These are phyloP conservation scores for Candida mattraensis DNA, from an alignment of 805 yeast species.

Conservation along the genomic window DNA sequence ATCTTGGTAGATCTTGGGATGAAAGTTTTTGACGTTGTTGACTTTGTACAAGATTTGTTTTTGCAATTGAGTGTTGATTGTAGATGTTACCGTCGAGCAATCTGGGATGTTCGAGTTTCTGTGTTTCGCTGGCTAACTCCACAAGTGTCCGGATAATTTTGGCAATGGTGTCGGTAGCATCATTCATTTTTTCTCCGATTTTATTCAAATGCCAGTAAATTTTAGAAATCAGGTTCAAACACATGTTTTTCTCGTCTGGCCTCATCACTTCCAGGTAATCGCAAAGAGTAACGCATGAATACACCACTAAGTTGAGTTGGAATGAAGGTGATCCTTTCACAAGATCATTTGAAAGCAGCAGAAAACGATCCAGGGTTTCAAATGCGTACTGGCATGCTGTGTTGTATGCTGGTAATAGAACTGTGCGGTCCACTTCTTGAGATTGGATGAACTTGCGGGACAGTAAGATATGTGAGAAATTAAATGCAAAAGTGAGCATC, in stretches of 20 bases:
- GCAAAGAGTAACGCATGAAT: slow-evolving; percentile 53
- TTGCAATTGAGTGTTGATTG: too few species aligned
- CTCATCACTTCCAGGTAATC: slow-evolving; percentile 44
- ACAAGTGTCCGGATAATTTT: slow-evolving; percentile 51
- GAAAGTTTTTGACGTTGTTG: slow-evolving; percentile 2
- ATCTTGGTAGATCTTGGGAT: slow-evolving; percentile 2
- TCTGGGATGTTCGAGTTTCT: slow-evolving; percentile 16
- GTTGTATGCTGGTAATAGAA: slow-evolving; percentile 23
- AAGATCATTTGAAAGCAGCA: slow-evolving; percentile 43
- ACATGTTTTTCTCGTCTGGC: slow-evolving; percentile 38
- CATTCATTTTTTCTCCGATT: slow-evolving; percentile 55
- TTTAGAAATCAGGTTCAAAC: slow-evolving; percentile 48
- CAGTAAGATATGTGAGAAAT: slow-evolving; percentile 46
- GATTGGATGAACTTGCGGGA: slow-evolving; percentile 35
- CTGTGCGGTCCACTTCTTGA: slow-evolving; percentile 1
- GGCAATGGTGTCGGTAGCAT: slow-evolving; percentile 61
- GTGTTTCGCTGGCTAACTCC: slow-evolving; percentile 39
- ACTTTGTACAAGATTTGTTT: too few species aligned
- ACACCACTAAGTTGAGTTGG: slow-evolving; percentile 51
- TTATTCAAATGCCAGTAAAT: slow-evolving; percentile 60
- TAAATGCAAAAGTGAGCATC: slow-evolving; percentile 46
- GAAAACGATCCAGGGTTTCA: slow-evolving; percentile 43
- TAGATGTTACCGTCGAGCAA: too few species aligned
- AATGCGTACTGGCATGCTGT: slow-evolving; percentile 47
- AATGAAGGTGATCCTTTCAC: slow-evolving; percentile 57